Conservation (phyloP, 305 asterid species). For the Lippia alba region DNA sequence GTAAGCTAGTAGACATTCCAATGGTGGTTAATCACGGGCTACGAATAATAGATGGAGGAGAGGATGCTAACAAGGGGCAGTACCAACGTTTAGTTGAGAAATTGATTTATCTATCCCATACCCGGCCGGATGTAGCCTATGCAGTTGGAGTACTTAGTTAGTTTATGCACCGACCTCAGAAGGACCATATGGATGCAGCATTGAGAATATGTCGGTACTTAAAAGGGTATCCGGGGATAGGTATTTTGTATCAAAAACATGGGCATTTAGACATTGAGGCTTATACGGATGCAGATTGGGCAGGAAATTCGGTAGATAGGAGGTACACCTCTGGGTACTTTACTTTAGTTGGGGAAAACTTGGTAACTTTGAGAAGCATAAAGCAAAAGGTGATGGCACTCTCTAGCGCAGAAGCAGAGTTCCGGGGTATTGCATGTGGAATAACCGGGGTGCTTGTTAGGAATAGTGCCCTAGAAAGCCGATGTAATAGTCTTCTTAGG, state of each 20-base stretch:
- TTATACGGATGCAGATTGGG: neutral
- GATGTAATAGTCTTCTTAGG: no score
- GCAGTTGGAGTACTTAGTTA: neutral
- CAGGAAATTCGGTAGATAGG: neutral
- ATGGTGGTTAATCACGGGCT: no score
- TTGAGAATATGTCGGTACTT: neutral
- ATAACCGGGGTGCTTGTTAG: neutral
- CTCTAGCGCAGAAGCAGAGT: neutral
- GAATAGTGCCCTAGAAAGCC: no score
- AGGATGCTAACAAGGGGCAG: neutral
- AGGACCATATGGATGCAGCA: neutral
- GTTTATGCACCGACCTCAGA: neutral
- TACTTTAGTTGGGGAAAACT: neutral
- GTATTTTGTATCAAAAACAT: neutral
- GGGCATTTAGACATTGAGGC: neutral
- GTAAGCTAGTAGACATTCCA: neutral
- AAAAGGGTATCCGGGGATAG: neutral
- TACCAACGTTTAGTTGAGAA: neutral
- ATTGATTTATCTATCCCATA: neutral
- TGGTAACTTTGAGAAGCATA: neutral
- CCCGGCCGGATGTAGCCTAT: neutral
- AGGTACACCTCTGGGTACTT: neutral
- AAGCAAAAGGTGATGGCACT: neutral
- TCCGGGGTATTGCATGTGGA: neutral
- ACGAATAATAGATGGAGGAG: neutral